phyloP scores from a whole-genome alignment of 129 eudicot genomes.

The Escallonia herrerae region DNA sequence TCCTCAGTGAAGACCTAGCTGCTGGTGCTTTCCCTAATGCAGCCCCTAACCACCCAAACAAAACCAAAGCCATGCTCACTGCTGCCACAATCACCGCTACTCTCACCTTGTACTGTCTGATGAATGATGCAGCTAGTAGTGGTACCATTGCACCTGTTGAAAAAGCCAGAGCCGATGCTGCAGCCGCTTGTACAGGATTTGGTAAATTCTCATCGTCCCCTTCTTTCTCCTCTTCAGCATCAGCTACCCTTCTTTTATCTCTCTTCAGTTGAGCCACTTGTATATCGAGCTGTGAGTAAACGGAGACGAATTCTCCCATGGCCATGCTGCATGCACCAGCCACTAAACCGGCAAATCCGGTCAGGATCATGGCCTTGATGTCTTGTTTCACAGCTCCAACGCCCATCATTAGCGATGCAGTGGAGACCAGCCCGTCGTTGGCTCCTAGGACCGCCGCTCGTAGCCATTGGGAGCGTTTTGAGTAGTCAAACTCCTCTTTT shows the following conservation, averaged over 20 bases:
- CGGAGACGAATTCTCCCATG: slow-evolving; percentile 62
- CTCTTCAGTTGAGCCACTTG: slow-evolving; percentile 49
- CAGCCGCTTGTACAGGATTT: slow-evolving; percentile 50
- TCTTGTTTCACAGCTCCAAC: slow-evolving; percentile 60
- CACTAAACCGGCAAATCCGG: slow-evolving; percentile 60
- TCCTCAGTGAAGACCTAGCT: slow-evolving; percentile 37
- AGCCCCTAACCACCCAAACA: slow-evolving; percentile 67
- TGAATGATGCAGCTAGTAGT: slow-evolving; percentile 47
- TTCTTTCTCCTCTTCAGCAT: not conserved
- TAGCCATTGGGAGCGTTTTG: slow-evolving; percentile 56
- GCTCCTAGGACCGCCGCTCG: slow-evolving; percentile 69
- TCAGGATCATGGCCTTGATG: slow-evolving; percentile 48
- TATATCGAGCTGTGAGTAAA: slow-evolving; percentile 54
- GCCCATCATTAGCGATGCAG: slow-evolving; percentile 63
- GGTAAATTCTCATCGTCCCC: slow-evolving; percentile 33
- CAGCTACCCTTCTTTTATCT: slow-evolving; percentile 12
- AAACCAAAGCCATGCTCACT: slow-evolving; percentile 41
- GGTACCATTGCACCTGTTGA: slow-evolving; percentile 63
- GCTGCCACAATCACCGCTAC: slow-evolving; percentile 39
- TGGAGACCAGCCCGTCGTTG: slow-evolving; percentile 62
- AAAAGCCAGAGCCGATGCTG: slow-evolving; percentile 56
- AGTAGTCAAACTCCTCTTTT: slow-evolving; percentile 33
- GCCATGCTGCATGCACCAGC: slow-evolving; percentile 75
- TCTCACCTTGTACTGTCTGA: slow-evolving; percentile 40
- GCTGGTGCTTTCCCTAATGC: slow-evolving; percentile 44